Conservation (phyloP, 2,329 filamentous ascomycete species). For the Hymenoscyphus occultus region DNA sequence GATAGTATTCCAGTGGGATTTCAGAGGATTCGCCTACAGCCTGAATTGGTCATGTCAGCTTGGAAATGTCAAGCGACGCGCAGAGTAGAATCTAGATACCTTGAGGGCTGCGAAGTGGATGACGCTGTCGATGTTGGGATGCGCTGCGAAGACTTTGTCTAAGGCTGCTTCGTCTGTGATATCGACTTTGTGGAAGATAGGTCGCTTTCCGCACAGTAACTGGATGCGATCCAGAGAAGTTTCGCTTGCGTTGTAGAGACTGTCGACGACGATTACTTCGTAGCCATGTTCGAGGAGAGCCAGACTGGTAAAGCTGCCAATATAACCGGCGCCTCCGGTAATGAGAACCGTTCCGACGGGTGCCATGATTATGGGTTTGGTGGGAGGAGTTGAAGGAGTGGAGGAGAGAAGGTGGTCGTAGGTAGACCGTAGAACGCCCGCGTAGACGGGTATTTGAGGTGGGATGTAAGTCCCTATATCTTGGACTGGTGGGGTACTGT, state of each 20-base stretch:
- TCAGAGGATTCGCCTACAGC: conserved; percentile 94
- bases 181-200: conserved; percentile 80
- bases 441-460: not conserved
- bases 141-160: conserved; percentile 81
- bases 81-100: conserved; percentile 47
- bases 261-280: conserved; percentile 95
- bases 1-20: conserved; percentile 96
- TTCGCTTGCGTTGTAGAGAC: conserved; percentile 91
- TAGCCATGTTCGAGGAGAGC: conserved; percentile 91
- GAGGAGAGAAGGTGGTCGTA: conserved; percentile 6
- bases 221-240: conserved; percentile 94
- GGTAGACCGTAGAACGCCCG: not conserved
- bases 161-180: conserved; percentile 81
- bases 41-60: conserved; percentile 43
- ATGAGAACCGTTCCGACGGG: conserved; percentile 79
- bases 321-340: conserved; percentile 89
- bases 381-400: not conserved
- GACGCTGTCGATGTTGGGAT: conserved; percentile 94
- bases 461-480: not conserved
- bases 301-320: conserved; percentile 93
- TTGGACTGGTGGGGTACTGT: not conserved
- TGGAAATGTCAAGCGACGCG: conserved; percentile 14
- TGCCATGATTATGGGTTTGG: conserved; percentile 54
- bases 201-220: conserved; percentile 84
- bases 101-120: conserved; percentile 99